phyloP scores from a whole-genome alignment of 176 grass and related monocot species.

The Poa annua region DNA sequence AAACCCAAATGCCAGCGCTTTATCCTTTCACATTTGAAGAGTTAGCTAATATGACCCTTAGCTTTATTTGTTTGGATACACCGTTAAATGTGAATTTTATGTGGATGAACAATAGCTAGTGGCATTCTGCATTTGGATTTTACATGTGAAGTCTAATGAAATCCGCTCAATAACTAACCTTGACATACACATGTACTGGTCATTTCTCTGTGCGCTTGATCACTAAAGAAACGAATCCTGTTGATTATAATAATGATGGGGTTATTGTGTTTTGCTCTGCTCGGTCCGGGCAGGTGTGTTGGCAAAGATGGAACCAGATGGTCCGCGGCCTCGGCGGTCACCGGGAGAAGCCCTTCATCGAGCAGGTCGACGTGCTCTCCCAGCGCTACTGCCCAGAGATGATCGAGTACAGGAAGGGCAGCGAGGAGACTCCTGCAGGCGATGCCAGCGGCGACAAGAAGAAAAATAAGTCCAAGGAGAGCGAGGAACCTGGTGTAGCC shows the following conservation, averaged over 20 bases:
- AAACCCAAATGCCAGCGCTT: background rate
- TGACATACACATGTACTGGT: too few species aligned
- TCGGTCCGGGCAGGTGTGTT: conserved; percentile 68
- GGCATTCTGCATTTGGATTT: too few species aligned
- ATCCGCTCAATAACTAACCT: too few species aligned
- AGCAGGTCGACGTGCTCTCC: conserved; percentile 68
- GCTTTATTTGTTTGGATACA: too few species aligned
- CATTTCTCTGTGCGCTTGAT: background rate
- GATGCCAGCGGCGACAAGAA: conserved; percentile 44
- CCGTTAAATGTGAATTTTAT: too few species aligned
- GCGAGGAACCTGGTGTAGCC: too few species aligned
- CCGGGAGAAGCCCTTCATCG: conserved; percentile 70
- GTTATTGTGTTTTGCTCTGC: background rate
- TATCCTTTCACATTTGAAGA: background rate
- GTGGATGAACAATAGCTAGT: too few species aligned
- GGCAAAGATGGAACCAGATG: conserved; percentile 77
- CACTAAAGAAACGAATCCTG: background rate
- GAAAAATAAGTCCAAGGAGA: too few species aligned
- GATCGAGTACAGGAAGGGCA: conserved; percentile 63
- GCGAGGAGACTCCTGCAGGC: conserved; percentile 22
- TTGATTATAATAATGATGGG: background rate
- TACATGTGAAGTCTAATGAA: too few species aligned
- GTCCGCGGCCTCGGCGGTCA: conserved; percentile 55
- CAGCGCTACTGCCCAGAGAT: conserved; percentile 68
- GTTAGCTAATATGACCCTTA: background rate